Evolutionary conservation across 192 early-diverging fungal species (phyloP).

Genomic region (Coemansia sp.): DNA sequence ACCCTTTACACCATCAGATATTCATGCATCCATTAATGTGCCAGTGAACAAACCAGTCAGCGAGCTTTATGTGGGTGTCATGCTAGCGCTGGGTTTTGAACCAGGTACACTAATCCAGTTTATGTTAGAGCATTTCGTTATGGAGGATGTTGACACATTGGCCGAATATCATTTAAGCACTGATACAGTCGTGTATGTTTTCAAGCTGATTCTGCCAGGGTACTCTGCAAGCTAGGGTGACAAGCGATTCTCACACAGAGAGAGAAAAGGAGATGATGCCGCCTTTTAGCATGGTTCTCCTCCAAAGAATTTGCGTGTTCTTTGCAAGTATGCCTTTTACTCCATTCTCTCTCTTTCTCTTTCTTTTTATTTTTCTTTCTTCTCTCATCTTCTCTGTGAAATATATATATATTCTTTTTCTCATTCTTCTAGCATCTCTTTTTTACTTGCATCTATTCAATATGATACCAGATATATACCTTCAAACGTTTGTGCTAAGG

Average conservation of each 20-base stretch:
- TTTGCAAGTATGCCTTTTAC: neutral
- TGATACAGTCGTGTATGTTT: neutral
- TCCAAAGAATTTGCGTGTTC: neutral
- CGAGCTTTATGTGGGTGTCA: neutral
- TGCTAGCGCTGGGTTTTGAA: neutral
- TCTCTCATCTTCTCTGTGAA: no score
- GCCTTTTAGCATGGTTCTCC: no score
- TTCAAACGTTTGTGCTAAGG: neutral
- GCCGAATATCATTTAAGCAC: neutral
- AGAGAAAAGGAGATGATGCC: neutral
- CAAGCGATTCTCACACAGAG: neutral
- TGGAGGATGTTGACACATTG: neutral
- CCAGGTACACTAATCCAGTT: neutral
- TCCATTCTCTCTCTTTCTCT: neutral
- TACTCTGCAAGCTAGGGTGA: neutral
- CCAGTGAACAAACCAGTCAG: no score
- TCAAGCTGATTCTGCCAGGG: neutral
- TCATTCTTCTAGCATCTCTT: no score
- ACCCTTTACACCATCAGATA: no score
- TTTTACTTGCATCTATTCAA: no score
- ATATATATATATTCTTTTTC: neutral
- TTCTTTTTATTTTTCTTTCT: neutral
- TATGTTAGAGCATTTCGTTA: neutral
- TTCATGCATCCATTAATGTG: no score
- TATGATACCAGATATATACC: neutral